Percentiles rank a stretch among this genome's conserved stretches.
Conservation (phyloP, 345 rosid genomes). For the Hirschfeldia incana region DNA sequence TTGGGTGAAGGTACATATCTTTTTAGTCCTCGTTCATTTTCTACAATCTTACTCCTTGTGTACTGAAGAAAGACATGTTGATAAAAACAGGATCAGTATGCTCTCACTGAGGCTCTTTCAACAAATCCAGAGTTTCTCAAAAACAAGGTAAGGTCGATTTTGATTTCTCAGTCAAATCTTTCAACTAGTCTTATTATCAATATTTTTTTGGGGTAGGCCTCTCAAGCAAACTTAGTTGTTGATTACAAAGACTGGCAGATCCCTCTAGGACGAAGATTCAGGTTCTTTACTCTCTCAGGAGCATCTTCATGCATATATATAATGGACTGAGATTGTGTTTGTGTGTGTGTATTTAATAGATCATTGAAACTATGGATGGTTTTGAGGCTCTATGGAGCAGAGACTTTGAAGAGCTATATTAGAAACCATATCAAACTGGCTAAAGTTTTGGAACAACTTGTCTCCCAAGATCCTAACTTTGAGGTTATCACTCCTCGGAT, state of each 20-base stretch:
- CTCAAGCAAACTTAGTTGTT: conserved; percentile 67
- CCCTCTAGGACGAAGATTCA: conserved; percentile 93
- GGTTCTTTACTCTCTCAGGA: conserved; percentile 42
- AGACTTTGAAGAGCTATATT: neutral
- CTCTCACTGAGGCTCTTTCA: conserved; percentile 79
- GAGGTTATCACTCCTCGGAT: conserved; percentile 74
- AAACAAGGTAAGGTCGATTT: conserved; percentile 62
- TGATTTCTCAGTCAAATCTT: neutral
- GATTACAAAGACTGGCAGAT: conserved; percentile 55
- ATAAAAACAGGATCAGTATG: conserved; percentile 62
- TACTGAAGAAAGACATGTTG: neutral
- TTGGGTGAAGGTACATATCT: conserved; percentile 75
- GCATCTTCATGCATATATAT: too few species aligned
- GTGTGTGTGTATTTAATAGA: neutral
- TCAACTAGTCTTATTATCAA: neutral
- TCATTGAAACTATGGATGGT: neutral
- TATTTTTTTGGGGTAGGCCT: conserved; percentile 55
- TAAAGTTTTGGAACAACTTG: conserved; percentile 57
- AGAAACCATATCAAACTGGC: conserved; percentile 83
- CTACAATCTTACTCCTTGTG: neutral
- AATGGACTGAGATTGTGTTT: neutral
- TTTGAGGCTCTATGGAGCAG: neutral
- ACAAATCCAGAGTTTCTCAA: conserved; percentile 87
- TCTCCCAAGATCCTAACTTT: conserved; percentile 63
- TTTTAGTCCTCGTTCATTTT: neutral